A percentile compares a stretch with the other conserved stretches of the same genome.
Conservation (phyloP, 2,329 filamentous ascomycete genomes). For the Scolecobasidium constrictum region DNA sequence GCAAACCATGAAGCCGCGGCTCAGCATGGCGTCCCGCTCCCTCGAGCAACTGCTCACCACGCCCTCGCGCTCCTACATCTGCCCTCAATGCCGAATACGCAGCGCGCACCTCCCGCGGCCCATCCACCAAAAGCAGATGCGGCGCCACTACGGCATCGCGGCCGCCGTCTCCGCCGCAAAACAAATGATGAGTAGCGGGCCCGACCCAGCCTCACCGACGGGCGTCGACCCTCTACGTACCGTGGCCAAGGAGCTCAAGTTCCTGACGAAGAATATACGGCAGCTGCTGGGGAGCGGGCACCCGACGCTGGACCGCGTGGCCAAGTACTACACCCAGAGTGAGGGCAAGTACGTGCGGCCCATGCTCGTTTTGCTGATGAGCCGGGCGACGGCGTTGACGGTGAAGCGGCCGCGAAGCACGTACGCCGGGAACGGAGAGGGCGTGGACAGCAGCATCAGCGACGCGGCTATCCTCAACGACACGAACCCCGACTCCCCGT, state of each 20-base stretch:
- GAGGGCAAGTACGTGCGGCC: conserved; percentile 96
- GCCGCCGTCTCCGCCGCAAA: conserved; percentile 59
- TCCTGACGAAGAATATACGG: conserved; percentile 84
- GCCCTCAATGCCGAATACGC: conserved; percentile 7
- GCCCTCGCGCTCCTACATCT: background rate
- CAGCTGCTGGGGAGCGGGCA: conserved; percentile 91
- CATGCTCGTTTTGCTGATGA: conserved; percentile 92
- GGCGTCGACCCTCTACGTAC: conserved; percentile 78
- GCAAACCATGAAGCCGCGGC: conserved; percentile 4
- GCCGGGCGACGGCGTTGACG: conserved; percentile 76
- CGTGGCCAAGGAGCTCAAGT: conserved; percentile 95
- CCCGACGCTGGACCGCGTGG: conserved; percentile 84
- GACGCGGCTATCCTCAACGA: conserved; percentile 59
- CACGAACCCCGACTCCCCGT: conserved; percentile 58
- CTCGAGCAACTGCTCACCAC: background rate
- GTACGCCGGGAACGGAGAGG: conserved; percentile 17
- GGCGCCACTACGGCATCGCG: conserved; percentile 57
- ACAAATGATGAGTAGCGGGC: conserved; percentile 49
- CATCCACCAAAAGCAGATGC: conserved; percentile 27
- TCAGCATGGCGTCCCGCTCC: background rate
- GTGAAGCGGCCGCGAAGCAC: conserved; percentile 40
- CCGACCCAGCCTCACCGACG: conserved; percentile 53
- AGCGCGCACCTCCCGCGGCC: background rate
- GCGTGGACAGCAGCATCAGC: conserved; percentile 51
- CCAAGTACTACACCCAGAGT: conserved; percentile 95